Base-by-base conservation (phyloP, 2,329 filamentous ascomycete species). In the Curvularia hawaiiensis region DNA sequence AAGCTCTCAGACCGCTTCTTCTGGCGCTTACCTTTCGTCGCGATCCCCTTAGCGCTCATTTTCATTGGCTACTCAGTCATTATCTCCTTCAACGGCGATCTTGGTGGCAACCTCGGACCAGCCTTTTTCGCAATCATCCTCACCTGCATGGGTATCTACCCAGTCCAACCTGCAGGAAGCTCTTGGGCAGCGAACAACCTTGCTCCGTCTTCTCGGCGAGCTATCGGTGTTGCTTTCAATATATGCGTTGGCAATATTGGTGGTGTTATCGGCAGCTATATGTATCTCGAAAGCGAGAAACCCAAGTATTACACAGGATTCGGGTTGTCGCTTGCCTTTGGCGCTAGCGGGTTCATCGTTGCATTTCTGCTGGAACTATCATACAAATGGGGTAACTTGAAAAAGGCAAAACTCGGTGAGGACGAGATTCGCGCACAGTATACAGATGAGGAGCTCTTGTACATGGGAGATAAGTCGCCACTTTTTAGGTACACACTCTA, bases 61-160 rank as follows among this genome's bases (percentile, higher is more conserved):
- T 64, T 64, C 31, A 65, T 69, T 28, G 68, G 64, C 5, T 71
- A 70, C 43, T 53, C 66, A 10, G 40, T 71, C 46, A 75, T 78
- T 12, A 76, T 80, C 12, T 75, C 81, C 1, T 77, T 78, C 18
- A 73, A 75, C 33, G 75, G 65, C 4, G 62, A 77, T 11, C 75
- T 80, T 22, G 59, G 73, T 20, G 58, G 75, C 24, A 79, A 81
- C 51, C 72, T 82, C 18, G 76, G 72, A 0, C 62, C 77, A 0
- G 77, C 77, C 51, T 81, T 80, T 58, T 80, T 81, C 48, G 79
- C 75, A 0, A 75, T 82, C 30, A 79, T 77, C 39, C 63, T 83
- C 4, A 77, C 79, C 0, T 80, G 73, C 30, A 70, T 78, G 10
- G 77, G 78, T 28, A 70, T 75, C 50, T 75, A 74, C 50, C 71